These are phyloP conservation scores for Cystobasidiopsis lactophilus DNA, from an alignment of 768 basidiomycete species.

Conservation along the genomic window DNA sequence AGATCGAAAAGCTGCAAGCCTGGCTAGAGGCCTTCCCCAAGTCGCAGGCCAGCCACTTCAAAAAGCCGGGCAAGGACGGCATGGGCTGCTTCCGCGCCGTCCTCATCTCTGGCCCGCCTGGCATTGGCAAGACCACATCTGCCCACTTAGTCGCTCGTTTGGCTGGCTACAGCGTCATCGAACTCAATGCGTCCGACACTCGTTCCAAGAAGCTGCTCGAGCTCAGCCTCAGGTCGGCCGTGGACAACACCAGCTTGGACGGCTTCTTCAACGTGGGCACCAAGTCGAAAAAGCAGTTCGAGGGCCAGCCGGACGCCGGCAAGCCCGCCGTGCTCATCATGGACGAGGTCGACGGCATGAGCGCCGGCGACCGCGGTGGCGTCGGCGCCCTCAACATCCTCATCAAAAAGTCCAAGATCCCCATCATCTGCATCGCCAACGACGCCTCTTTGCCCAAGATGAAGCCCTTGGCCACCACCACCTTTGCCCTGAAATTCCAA, in stretches of 20 bases:
- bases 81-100: slow-evolving; percentile 72
- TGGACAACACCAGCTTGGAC: slow-evolving; percentile 70
- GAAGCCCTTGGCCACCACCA: slow-evolving; percentile 53
- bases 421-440: slow-evolving; percentile 94
- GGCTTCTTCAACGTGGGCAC: slow-evolving; percentile 38
- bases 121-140: slow-evolving; percentile 91
- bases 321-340: slow-evolving; percentile 52
- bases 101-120: slow-evolving; percentile 78
- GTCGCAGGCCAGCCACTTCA: slow-evolving; percentile 54
- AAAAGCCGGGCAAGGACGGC: slow-evolving; percentile 77
- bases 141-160: slow-evolving; percentile 78
- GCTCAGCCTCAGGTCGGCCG: slow-evolving; percentile 43
- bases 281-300: background rate
- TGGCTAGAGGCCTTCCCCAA: slow-evolving; percentile 60
- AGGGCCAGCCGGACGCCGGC: slow-evolving; percentile 2
- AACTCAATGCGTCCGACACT: slow-evolving; percentile 86
- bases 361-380: slow-evolving; percentile 86
- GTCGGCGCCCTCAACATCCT: slow-evolving; percentile 77
- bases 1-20: slow-evolving; percentile 62
- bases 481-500: slow-evolving; percentile 52
- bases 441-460: slow-evolving; percentile 70
- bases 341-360: slow-evolving; percentile 99
- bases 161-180: slow-evolving; percentile 79
- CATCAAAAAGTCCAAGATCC: slow-evolving; percentile 84
- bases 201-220: slow-evolving; percentile 93